Evolutionary conservation across 257 asterid species (phyloP).

Genomic region (Rhazya stricta): DNA sequence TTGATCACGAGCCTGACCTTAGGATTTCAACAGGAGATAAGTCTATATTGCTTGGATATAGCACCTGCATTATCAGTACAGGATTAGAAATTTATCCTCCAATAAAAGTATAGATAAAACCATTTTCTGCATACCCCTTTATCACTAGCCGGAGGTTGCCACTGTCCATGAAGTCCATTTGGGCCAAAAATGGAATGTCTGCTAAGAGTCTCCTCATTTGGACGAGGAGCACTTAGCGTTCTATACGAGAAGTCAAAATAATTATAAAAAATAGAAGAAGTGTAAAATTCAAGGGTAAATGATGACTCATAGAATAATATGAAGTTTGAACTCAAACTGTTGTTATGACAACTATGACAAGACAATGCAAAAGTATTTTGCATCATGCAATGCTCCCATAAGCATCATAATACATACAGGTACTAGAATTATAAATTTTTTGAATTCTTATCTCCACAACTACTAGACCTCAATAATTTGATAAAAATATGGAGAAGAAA

Average conservation of each 20-base stretch:
- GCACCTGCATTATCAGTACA: constrained; percentile 54
- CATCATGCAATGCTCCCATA: neutral
- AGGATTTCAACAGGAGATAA: constrained; percentile 51
- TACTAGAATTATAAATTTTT: neutral
- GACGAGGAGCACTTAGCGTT: constrained; percentile 54
- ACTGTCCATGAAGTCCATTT: constrained; percentile 75
- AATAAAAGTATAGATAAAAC: neutral
- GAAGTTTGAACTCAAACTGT: no score
- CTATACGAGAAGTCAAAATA: constrained; percentile 31
- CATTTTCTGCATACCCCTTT: constrained; percentile 43
- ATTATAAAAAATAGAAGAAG: constrained; percentile 15
- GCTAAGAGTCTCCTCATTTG: constrained; percentile 84
- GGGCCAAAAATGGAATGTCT: constrained; percentile 95
- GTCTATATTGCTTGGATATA: constrained; percentile 73
- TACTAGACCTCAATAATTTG: neutral
- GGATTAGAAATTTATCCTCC: constrained; percentile 1
- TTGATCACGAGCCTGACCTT: constrained; percentile 41
- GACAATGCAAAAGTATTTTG: neutral
- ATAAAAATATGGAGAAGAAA: neutral
- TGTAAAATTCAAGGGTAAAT: neutral
- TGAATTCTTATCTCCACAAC: neutral
- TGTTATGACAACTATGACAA: neutral
- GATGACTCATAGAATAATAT: neutral
- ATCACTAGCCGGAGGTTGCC: constrained; percentile 73
- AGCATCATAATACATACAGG: neutral